phyloP scores from a whole-genome alignment of 768 basidiomycete species.

The Boletales sp. region DNA sequence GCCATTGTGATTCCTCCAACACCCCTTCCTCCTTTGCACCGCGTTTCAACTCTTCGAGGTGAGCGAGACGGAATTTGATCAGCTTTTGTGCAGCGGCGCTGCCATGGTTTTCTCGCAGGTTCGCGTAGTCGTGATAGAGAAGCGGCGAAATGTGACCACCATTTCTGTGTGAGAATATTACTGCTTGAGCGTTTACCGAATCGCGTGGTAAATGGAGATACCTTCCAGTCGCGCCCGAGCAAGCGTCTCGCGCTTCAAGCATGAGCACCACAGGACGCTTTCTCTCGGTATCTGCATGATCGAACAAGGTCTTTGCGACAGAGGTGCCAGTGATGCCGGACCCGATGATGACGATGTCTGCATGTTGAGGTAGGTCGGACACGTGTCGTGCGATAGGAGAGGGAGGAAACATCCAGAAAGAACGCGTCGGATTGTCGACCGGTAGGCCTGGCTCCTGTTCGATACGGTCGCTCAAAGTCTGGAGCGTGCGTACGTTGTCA shows the following conservation, averaged over 20 bases:
- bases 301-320: conserved; percentile 52
- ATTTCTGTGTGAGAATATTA: conserved; percentile 40
- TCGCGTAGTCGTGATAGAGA: conserved; percentile 55
- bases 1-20: conserved; percentile 50
- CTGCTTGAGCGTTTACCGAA: not conserved
- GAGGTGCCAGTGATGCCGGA: conserved; percentile 75
- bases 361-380: conserved; percentile 34
- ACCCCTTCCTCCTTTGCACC: conserved; percentile 54
- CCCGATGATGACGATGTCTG: conserved; percentile 69
- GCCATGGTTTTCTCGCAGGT: conserved; percentile 47
- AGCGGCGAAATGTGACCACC: conserved; percentile 66
- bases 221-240: conserved; percentile 75
- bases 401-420: conserved; percentile 63
- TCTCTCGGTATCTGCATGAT: conserved; percentile 24
- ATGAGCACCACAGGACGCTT: conserved; percentile 52
- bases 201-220: conserved; percentile 22
- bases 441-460: conserved; percentile 55
- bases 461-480: conserved; percentile 32
- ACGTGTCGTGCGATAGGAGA: conserved; percentile 44
- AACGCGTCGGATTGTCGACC: conserved; percentile 44
- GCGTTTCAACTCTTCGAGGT: conserved; percentile 45
- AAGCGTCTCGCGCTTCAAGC: conserved; percentile 77
- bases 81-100: conserved; percentile 45
- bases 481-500: conserved; percentile 18
- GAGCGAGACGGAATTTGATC: conserved; percentile 59